Evolutionary conservation across 2,329 filamentous ascomycete genomes (phyloP).

Genomic region (Colletotrichum sp.): DNA sequence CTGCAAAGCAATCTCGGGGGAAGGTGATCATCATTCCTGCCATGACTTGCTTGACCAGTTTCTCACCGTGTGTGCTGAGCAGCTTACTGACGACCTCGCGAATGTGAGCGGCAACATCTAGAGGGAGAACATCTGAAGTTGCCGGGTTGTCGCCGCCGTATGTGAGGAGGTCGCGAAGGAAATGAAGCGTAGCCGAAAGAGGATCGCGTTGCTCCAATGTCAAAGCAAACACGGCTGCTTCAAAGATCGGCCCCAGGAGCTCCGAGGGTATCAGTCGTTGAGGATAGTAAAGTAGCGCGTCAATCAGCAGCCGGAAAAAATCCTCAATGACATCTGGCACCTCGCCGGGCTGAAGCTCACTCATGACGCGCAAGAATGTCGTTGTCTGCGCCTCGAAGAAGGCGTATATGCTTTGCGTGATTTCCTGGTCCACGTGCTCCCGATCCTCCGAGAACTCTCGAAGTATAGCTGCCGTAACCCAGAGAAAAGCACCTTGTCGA

Average conservation of each 20-base stretch:
- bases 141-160: constrained; percentile 81
- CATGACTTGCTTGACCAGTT: constrained; percentile 85
- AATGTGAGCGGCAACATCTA: constrained; percentile 69
- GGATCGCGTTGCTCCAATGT: constrained; percentile 91
- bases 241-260: constrained; percentile 82
- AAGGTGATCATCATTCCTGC: constrained; percentile 99
- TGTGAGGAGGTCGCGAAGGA: constrained; percentile 86
- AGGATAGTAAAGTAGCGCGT: constrained; percentile 92
- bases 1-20: constrained; percentile 91
- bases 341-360: constrained; percentile 75
- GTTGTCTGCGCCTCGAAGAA: constrained; percentile 96
- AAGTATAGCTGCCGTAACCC: constrained; percentile 93
- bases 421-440: constrained; percentile 81
- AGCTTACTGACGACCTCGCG: constrained; percentile 75
- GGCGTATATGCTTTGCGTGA: constrained; percentile 84
- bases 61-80: constrained; percentile 71
- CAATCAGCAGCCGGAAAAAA: constrained; percentile 91
- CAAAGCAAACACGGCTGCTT: constrained; percentile 84
- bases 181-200: constrained; percentile 89
- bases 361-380: constrained; percentile 87
- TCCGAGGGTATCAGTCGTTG: constrained; percentile 79
- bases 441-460: constrained; percentile 93
- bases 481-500: constrained; percentile 95
- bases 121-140: constrained; percentile 60
- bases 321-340: constrained; percentile 89